Base-by-base conservation (phyloP, 1,284 basidiomycete genomes). In the Irpex rosettiformis region DNA sequence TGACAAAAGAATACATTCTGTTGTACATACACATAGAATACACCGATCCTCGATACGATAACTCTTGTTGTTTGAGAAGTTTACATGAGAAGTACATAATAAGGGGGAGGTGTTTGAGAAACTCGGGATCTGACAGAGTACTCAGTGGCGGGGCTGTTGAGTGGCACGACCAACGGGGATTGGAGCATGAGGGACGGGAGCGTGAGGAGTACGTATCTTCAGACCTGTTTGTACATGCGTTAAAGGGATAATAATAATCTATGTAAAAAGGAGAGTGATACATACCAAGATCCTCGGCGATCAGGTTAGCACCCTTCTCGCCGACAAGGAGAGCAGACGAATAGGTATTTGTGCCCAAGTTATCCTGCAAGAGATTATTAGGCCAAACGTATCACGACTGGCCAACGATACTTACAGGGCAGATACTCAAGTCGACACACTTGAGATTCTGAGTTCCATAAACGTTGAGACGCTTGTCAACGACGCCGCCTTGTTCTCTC, bases 391-490 rank as follows among this genome's bases (percentile, higher is more conserved):
- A 27, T 1, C 4, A 16, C 48, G 8, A 28, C 30, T 16, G 30
- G 22, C 42, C 16, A 43, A 25, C 3, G 25, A 48, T 43, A 67
- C 81, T 62, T 68, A 85, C 82, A 28, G 85, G 85, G 72, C 85
- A 86, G 72, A 87, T 87, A 73, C 81, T 83, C 73, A 87, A 74
- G 70, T 88, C 86, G 62, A 83, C 77, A 67, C 76, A 78, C 74
- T 88, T 88, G 64, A 93, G 76, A 75, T 89, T 89, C 69, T 78
- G 67, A 3, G 87, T 86, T 56, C 88, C 89, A 70, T 83, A 89
- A 53, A 93, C 91, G 67, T 80, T 86, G 61, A 91, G 78, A 60
- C 84, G 80, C 22, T 73, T 73, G 72, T 91, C 89, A 64, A 93
- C 84, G 29, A 92, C 89, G 67, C 91, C 91, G 51, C 89, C 90